phyloP scores from a whole-genome alignment of 345 rosid species.

The Zanthoxylum bungeanum region DNA sequence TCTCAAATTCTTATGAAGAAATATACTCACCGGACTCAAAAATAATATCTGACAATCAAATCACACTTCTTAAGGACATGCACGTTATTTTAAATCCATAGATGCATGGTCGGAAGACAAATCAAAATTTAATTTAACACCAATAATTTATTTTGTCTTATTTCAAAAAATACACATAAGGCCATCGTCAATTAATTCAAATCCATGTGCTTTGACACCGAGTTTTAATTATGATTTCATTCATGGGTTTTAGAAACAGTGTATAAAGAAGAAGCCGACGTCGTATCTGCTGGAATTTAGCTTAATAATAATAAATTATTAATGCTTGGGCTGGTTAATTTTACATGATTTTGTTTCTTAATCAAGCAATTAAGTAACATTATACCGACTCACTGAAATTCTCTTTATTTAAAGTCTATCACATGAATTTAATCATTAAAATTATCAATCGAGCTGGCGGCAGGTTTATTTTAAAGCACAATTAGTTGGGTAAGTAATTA shows the following conservation, averaged over 20 bases:
- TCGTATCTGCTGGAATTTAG: not conserved
- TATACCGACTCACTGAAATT: no score
- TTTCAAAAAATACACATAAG: not conserved
- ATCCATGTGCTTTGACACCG: not conserved
- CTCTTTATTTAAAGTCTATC: no score
- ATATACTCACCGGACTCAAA: no score
- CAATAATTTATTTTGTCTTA: not conserved
- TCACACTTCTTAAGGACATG: no score
- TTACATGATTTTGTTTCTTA: not conserved
- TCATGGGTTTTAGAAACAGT: not conserved
- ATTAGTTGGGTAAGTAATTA: no score
- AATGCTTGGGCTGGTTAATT: not conserved
- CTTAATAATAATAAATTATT: no score
- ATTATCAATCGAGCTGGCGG: not conserved
- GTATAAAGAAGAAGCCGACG: not conserved
- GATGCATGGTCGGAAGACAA: not conserved
- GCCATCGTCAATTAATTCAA: not conserved
- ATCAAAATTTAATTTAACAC: not conserved
- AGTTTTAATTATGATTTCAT: not conserved
- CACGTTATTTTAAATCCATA: not conserved
- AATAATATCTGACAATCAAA: no score
- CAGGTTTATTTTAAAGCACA: not conserved
- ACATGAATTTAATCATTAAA: not conserved
- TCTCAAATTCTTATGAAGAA: no score
- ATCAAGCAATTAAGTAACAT: not conserved